Conservation (phyloP, 352 stramenopile species). For the Pythium sp. region DNA sequence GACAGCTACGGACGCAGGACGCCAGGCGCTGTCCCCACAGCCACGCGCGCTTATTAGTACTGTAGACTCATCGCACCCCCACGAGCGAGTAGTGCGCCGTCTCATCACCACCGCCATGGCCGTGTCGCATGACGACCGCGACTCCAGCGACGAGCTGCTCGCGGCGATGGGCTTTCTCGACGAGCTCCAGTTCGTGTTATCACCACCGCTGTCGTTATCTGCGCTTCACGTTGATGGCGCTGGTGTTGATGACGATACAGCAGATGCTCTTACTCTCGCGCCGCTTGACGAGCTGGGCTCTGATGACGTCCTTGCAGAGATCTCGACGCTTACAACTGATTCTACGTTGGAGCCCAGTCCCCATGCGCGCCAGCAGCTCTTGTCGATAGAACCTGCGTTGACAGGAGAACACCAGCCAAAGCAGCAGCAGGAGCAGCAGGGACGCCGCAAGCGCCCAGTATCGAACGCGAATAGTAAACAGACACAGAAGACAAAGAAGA, state of each 20-base stretch:
- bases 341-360: too few relatives aligned
- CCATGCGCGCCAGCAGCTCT: not conserved
- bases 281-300: not conserved
- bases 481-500: not conserved
- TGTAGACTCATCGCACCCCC: not conserved
- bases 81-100: too few relatives aligned
- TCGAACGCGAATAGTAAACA: too few relatives aligned
- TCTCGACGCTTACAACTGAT: too few relatives aligned
- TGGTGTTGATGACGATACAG: too few relatives aligned
- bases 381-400: not conserved
- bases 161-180: constrained; percentile 5
- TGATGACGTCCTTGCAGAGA: not conserved
- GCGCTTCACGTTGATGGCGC: not conserved
- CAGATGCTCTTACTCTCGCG: not conserved
- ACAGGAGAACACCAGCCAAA: not conserved
- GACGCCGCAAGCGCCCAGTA: too few relatives aligned
- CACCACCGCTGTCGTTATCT: not conserved
- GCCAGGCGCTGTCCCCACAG: not conserved
- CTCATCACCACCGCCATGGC: not conserved
- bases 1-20: not conserved
- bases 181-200: not conserved
- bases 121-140: not conserved
- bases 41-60: not conserved
- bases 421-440: too few relatives aligned
- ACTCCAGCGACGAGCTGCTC: not conserved